phyloP scores from a whole-genome alignment of 2,329 filamentous ascomycete species.

The Fusarium falciforme region DNA sequence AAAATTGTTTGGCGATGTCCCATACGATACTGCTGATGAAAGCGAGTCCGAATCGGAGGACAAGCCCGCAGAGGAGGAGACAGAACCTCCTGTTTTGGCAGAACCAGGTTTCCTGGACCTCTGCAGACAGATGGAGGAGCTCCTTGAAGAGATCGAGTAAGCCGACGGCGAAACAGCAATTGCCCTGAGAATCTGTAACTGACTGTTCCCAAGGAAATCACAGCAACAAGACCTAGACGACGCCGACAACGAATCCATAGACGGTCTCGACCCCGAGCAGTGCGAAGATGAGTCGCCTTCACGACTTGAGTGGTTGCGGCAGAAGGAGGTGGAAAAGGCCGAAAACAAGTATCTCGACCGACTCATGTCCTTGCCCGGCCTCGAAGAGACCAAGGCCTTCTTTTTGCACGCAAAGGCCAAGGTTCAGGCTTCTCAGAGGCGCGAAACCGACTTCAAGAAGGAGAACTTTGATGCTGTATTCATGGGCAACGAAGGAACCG shows the following conservation, averaged over 20 bases:
- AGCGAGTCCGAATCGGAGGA: constrained; percentile 36
- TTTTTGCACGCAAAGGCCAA: constrained; percentile 57
- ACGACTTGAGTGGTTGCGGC: constrained; percentile 48
- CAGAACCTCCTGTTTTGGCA: constrained; percentile 38
- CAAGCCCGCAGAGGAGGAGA: constrained; percentile 28
- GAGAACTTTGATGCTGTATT: constrained; percentile 48
- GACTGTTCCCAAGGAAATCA: constrained; percentile 16
- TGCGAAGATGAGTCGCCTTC: constrained; percentile 56
- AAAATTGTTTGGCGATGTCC: constrained; percentile 40
- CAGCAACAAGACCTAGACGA: constrained; percentile 31
- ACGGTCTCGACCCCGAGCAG: constrained; percentile 45
- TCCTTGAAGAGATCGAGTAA: constrained; percentile 48
- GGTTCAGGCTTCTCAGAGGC: constrained; percentile 63
- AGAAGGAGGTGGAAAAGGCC: constrained; percentile 59
- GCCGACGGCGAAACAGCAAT: background rate
- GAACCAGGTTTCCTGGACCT: constrained; percentile 44
- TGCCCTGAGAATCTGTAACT: background rate
- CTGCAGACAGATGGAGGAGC: constrained; percentile 41
- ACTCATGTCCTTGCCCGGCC: constrained; percentile 71
- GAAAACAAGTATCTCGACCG: constrained; percentile 66
- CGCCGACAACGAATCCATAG: constrained; percentile 44
- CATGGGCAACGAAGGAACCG: constrained; percentile 46
- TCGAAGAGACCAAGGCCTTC: constrained; percentile 70
- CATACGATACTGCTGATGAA: constrained; percentile 35
- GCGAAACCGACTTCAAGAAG: constrained; percentile 62